Conservation (phyloP, 345 rosid genomes). For the Eucalyptus fibrosa region DNA sequence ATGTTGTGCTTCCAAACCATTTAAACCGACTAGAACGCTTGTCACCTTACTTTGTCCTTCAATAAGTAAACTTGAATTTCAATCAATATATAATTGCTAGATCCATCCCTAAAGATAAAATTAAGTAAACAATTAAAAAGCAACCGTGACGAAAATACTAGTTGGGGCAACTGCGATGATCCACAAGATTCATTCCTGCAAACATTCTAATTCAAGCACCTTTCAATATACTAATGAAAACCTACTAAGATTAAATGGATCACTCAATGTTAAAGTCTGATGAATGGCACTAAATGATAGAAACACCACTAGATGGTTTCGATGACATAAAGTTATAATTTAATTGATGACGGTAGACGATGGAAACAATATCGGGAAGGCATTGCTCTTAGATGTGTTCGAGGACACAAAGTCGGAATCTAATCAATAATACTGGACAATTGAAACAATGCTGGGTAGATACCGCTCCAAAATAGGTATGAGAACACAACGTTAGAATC, state of each 20-base stretch:
- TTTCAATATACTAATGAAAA: too few relatives aligned
- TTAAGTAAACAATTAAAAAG: neutral
- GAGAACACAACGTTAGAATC: too few relatives aligned
- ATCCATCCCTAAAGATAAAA: neutral
- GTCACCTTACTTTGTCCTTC: neutral
- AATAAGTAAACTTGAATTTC: neutral
- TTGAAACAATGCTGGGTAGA: rapidly evolving
- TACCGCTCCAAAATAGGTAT: rapidly evolving
- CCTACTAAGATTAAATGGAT: too few relatives aligned
- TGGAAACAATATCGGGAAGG: too few relatives aligned
- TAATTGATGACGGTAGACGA: rapidly evolving
- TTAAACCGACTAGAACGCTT: rapidly evolving
- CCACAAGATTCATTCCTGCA: rapidly evolving
- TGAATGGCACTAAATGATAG: rapidly evolving
- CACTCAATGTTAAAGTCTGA: too few relatives aligned
- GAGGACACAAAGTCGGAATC: too few relatives aligned
- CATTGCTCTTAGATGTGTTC: rapidly evolving
- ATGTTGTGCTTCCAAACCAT: neutral
- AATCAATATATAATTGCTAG: neutral
- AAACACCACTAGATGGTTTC: too few relatives aligned
- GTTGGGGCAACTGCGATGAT: neutral
- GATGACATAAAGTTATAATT: rapidly evolving
- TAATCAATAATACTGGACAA: too few relatives aligned
- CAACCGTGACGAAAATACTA: rapidly evolving
- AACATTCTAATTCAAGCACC: neutral